Evolutionary conservation across 2,329 filamentous ascomycete genomes (phyloP), one percentile per base, ranked within the genome.

Genomic region (Penicillium sumatraense): DNA sequence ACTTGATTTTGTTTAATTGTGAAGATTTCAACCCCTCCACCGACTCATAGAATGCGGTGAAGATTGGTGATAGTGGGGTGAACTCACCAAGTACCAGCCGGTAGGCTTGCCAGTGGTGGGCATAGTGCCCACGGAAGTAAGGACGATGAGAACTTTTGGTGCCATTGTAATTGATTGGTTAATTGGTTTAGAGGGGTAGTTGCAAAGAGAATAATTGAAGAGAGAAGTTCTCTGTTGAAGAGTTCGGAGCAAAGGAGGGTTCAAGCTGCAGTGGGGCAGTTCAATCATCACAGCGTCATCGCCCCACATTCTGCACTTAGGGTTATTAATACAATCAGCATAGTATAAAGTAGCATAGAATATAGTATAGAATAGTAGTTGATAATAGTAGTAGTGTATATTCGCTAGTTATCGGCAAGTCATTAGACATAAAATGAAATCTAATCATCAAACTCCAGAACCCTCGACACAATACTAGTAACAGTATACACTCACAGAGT

Each of bases 111-210:
- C 71, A 41, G 69, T 72, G 63, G 69, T 65, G 49, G 75, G 76
- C 49, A 81, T 72, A 57, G 75, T 72, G 60, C 73, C 71, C 70
- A 83, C 80, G 57, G 87, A 90, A 61, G 86, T 89, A 58, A 91
- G 83, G 54, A 91, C 84, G 71, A 90, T 76, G 76, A 91, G 87
- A 60, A 91, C 76, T 72, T 88, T 89, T 35, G 80, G 80, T 5
- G 72, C 56, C 69, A 72, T 72, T 52, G 4, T 20, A n/a, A n/a
- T 20, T 40, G 36, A 21, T n/a, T 24, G 21, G 13, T 21, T n/a
- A 16, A 42, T 36, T 54, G 24, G 11, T 26, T 18, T 18, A 23
- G 31, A 4, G 14, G 2, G 36, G 13, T 33, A 41, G 38, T 20
- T 21, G 38, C 14, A 42, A 42, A 18, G 38, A 24, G 9, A n/a